Evolutionary conservation across 2,329 filamentous ascomycete species (phyloP), one percentile per base, ranked within the genome.

Genomic region (Torrubiella hemipterigena): DNA sequence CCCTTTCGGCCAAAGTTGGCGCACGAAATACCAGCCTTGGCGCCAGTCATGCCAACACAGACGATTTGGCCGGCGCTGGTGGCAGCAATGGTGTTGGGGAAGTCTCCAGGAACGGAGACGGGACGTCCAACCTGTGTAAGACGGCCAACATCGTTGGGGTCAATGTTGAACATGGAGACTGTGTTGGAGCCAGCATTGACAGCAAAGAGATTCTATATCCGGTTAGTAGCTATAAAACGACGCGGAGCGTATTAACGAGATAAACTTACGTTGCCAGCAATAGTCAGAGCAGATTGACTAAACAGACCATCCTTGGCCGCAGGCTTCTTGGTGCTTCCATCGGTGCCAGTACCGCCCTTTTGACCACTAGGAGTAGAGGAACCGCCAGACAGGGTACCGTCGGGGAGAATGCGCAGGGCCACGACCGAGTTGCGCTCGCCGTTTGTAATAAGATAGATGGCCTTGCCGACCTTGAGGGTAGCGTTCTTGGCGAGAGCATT

Each of bases 361-460:
- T 69, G 69, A 1, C 65, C 62, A 3, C 69, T 70, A 2, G 50
- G 31, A 1, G 58, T 66, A 2, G 55, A 43, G 2, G 50, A 51
- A 1, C 61, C 65, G 4, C 48, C 46, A 0, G 53, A 57, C 0
- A 76, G 51, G 12, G 50, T 58, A 0, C 72, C 71, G 33, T 71
- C 52, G 0, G 39, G 27, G 0, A 46, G 51, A 20, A 75, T 58
- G 0, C 61, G 58, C 2, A 76, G 32, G 0, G 69, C 61, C 2
- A 72, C 54, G 3, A 76, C 55, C 0, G 56, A 46, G 32, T 74
- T 70, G 8, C 42, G 38, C 1, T 58, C 40, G 3, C 66, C 57
- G 40, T 77, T 78, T 21, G 63, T 70, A 23, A 73, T 50, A 32
- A 74, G 50, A 47, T 77, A 77, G 13, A 74, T 43, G 0, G 69